Percentiles rank a stretch among this genome's conserved stretches.
Evolutionary conservation across 495 filamentous ascomycete species (phyloP).

Genomic region (Lichenothelia convexa): DNA sequence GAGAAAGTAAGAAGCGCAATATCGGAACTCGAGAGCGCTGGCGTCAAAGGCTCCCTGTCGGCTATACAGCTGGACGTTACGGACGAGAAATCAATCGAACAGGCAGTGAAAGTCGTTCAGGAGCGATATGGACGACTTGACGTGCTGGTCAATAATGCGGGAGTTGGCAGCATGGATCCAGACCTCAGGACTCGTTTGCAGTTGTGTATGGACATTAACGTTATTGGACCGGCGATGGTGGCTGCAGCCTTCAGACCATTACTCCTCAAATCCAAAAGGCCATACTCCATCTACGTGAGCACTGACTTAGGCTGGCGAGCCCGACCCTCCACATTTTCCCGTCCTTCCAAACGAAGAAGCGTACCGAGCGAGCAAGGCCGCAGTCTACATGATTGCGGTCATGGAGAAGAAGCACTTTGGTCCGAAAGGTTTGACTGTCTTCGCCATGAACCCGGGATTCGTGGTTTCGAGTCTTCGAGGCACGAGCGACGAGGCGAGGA

Average conservation of each 20-base stretch:
- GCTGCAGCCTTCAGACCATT: slow-evolving; percentile 24
- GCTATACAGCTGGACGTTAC: slow-evolving; percentile 15
- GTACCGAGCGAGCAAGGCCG: too few relatives aligned
- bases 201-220: slow-evolving; percentile 25
- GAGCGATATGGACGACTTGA: slow-evolving; percentile 6
- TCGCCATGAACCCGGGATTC: too few relatives aligned
- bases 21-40: slow-evolving; percentile 14
- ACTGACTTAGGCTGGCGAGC: too few relatives aligned
- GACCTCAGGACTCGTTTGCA: slow-evolving; percentile 15
- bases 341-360: too few relatives aligned
- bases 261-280: slow-evolving; percentile 22
- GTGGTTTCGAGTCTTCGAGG: too few relatives aligned
- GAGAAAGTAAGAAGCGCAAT: slow-evolving; percentile 16
- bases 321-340: too few relatives aligned
- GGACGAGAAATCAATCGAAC: slow-evolving; percentile 9
- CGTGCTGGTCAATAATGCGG: slow-evolving; percentile 2
- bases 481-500: too few relatives aligned
- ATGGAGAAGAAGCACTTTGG: too few relatives aligned
- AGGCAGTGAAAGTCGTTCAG: slow-evolving; percentile 8
- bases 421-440: too few relatives aligned
- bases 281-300: not conserved
- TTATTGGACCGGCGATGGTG: slow-evolving; percentile 19
- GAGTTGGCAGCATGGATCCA: slow-evolving; percentile 5
- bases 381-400: too few relatives aligned
- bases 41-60: slow-evolving; percentile 8